Evolutionary conservation across 805 yeast genomes (phyloP).

Genomic region (Starmerella vaccinii): DNA sequence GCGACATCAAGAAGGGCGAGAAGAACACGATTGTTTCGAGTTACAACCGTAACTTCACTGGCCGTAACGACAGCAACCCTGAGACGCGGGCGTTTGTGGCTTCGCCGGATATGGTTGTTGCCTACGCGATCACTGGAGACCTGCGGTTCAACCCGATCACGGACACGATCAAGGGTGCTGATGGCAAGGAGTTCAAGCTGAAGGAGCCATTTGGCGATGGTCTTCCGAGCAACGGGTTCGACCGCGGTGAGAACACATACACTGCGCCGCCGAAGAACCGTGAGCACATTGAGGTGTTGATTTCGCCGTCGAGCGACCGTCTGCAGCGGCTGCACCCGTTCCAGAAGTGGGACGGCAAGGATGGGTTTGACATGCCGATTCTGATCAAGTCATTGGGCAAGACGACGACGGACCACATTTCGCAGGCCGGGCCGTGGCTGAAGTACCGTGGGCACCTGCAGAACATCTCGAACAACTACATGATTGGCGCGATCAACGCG

Average conservation of each 20-base stretch:
- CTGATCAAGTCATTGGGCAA: constrained; percentile 93
- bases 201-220: constrained; percentile 83
- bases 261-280: constrained; percentile 95
- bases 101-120: constrained; percentile 92
- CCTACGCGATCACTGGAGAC: constrained; percentile 92
- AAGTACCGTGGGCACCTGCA: constrained; percentile 99
- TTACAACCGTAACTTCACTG: constrained; percentile 95
- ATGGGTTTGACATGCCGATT: constrained; percentile 78
- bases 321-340: constrained; percentile 89
- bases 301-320: constrained; percentile 89
- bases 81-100: constrained; percentile 95
- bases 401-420: constrained; percentile 98
- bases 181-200: constrained; percentile 85
- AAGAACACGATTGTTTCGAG: constrained; percentile 95
- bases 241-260: constrained; percentile 87
- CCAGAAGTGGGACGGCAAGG: constrained; percentile 95
- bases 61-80: constrained; percentile 97
- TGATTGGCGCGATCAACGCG: constrained; percentile 98
- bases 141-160: constrained; percentile 93
- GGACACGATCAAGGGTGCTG: constrained; percentile 74
- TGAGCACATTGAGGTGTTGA: constrained; percentile 57
- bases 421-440: constrained; percentile 99
- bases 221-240: constrained; percentile 83
- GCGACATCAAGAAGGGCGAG: constrained; percentile 82
- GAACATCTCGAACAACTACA: constrained; percentile 96